These are phyloP conservation scores for Malassezia furfur DNA, from an alignment of 1,284 basidiomycete genomes.

Conservation along the genomic window DNA sequence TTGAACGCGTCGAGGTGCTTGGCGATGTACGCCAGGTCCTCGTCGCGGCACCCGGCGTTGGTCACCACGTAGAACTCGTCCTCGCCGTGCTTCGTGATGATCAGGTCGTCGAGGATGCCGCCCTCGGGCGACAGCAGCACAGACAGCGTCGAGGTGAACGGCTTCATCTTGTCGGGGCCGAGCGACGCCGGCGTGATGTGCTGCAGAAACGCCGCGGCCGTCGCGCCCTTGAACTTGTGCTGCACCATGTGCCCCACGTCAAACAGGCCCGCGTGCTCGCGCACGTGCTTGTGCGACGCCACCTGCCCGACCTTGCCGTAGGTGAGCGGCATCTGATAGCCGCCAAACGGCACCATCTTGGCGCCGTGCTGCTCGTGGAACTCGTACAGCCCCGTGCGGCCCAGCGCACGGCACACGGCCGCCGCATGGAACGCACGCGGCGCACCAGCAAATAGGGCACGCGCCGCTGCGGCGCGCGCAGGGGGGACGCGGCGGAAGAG, in stretches of 20 bases:
- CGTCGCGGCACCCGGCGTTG: slow-evolving; percentile 76
- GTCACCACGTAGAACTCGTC: slow-evolving; percentile 83
- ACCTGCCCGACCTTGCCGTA: slow-evolving; percentile 62
- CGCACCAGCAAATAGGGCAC: neutral
- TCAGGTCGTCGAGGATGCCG: slow-evolving; percentile 86
- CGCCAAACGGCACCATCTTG: slow-evolving; percentile 95
- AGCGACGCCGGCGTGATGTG: slow-evolving; percentile 59
- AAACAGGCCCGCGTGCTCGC: slow-evolving; percentile 74
- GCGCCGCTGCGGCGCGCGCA: too few species aligned
- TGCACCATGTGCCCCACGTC: slow-evolving; percentile 93
- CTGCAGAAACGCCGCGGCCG: slow-evolving; percentile 63
- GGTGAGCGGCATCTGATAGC: slow-evolving; percentile 83
- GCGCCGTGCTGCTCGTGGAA: slow-evolving; percentile 76
- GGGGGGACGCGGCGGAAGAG: too few species aligned
- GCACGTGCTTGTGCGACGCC: slow-evolving; percentile 81
- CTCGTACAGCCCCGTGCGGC: slow-evolving; percentile 69
- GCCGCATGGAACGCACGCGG: neutral
- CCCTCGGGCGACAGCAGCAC: slow-evolving; percentile 79
- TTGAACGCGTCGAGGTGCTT: slow-evolving; percentile 54
- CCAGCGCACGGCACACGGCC: slow-evolving; percentile 1
- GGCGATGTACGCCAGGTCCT: slow-evolving; percentile 71
- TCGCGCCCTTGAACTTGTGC: slow-evolving; percentile 47
- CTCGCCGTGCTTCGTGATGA: slow-evolving; percentile 50
- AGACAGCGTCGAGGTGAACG: slow-evolving; percentile 64
- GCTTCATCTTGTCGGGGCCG: slow-evolving; percentile 53